Evolutionary conservation across 371 early-diverging fungal species (phyloP), one percentile per base, ranked within the genome.

Genomic region (Saksenaea oblongispora): DNA sequence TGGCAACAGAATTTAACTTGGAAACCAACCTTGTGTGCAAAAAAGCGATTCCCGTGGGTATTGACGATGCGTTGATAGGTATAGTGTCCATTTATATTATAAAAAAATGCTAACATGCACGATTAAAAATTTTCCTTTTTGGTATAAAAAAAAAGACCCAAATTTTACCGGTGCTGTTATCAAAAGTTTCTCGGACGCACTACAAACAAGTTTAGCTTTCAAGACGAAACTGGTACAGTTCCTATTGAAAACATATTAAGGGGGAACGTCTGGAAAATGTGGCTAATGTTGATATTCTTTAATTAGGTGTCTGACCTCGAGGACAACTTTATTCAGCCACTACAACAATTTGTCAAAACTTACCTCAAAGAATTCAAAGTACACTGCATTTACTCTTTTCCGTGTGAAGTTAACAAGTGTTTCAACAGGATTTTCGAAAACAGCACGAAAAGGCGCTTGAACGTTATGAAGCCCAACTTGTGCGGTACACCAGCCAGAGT

Each of bases 401-500:
- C 24, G 27, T 47, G 17, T 34, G 5, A 11, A 39, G 39, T 11
- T 39, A n/a, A 39, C 31, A 31, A 39, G n/a, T 11, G 3, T n/a
- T 3, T 2, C n/a, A 41, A 34, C 60, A 76, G 73, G 87, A 88
- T 5, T 74, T 82, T 34, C 79, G 86, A 54, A 84, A 80, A 61
- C 73, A 76, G 28, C 84, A 79, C 63, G 89, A 90, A 64, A 82
- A 83, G 44, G 73, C 78, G 15, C 63, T 85, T 56, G 89, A 90
- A 56, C 73, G 78, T 57, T 90, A 90, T 66, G 92, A 92, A 61
- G 66, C 79, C 26, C 87, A 88, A 34, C 65, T 89, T 7, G 66
- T 72, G 31, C 84, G 81, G 66, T 89, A 89, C 62, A 75, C 76
- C 2, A 51, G 24, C 22, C 81, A 86, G 54, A 85, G 84, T 36